A percentile compares a stretch with the other conserved stretches of the same genome.
Evolutionary conservation across 148 eudicot genomes (phyloP).

Genomic region (Pouteria glomerata): DNA sequence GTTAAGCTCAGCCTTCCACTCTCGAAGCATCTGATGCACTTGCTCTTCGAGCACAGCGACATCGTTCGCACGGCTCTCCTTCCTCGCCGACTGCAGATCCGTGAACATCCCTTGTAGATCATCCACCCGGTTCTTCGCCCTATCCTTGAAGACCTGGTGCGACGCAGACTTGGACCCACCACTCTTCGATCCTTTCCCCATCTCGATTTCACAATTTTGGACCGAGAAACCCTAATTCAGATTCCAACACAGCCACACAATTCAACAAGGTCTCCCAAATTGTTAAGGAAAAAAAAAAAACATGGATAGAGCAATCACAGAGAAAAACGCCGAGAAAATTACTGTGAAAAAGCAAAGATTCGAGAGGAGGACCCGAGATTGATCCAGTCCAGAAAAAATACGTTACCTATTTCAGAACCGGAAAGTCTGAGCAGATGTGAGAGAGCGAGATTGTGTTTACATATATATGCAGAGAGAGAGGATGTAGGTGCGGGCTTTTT

Average conservation of each 20-base stretch:
- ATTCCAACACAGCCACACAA: background rate
- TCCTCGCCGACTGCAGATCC: constrained; percentile 79
- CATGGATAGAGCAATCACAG: background rate
- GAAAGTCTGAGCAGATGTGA: background rate
- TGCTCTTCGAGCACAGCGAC: constrained; percentile 78
- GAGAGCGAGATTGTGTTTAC: constrained; percentile 5
- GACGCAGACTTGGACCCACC: constrained; percentile 73
- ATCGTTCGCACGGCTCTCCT: constrained; percentile 74
- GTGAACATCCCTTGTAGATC: constrained; percentile 85
- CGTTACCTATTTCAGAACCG: background rate
- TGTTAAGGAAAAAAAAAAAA: background rate
- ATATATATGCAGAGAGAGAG: background rate
- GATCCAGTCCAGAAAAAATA: background rate
- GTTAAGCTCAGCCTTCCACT: constrained; percentile 89
- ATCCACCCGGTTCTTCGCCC: constrained; percentile 89
- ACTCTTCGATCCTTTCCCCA: constrained; percentile 78
- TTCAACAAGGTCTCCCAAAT: background rate
- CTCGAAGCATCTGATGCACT: constrained; percentile 88
- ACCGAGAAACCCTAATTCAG: background rate
- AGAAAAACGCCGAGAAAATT: background rate
- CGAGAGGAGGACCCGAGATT: background rate
- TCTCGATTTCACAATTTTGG: constrained; percentile 13
- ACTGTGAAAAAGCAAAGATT: background rate
- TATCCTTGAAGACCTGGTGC: constrained; percentile 84
- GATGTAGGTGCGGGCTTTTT: background rate